Base-by-base conservation (phyloP, 108 stramenopile genomes). In the Pseudonitzschia multistriata region DNA sequence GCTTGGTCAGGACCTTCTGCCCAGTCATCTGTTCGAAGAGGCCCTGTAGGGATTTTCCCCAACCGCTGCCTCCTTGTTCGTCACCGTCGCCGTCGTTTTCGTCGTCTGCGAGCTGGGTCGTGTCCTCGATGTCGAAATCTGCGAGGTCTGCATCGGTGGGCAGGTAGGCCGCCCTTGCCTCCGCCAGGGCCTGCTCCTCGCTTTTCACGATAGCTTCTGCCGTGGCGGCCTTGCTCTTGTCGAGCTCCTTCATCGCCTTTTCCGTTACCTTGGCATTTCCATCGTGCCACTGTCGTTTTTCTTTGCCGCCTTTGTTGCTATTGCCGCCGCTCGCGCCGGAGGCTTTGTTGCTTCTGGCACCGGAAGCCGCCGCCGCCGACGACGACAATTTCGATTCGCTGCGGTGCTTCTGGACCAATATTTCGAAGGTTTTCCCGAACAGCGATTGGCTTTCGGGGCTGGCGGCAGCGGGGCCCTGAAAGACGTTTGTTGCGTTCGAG, bases 131-230 rank as follows among this genome's bases (percentile, higher is more conserved):
- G 28, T 89, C 83, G 83, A 86, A 90, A 3, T 84, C 81, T 17
- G 85, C 82, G 54, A 82, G 75, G 70, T 98, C 97, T 14, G 86
- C 90, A 24, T 81, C 77, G 0, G 78, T 75, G 4, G 96, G 96
- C 66, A 97, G 67, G 80, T 94, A 96, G 27, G 95, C 91, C 14
- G 84, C 89, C 28, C 89, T 68, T 21, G 93, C 95, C 73, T 98
- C 95, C n/a, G 81, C 78, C 76, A 92, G 74, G 47, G 92, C 92
- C 21, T 73, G 74, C n/a, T 78, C 70, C 64, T 82, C 79, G 30
- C 34, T 54, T n/a, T 67, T 52, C 30, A 52, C 35, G 28, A 49
- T 49, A n/a, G 73, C 75, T 7, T 70, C 62, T 21, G 69, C 68
- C 21, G 30, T 52, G 29, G 77, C 75, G 4, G 67, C 72, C 59